Evolutionary conservation across 2,329 filamentous ascomycete genomes (phyloP).

Genomic region (Calonectria hongkongensis): DNA sequence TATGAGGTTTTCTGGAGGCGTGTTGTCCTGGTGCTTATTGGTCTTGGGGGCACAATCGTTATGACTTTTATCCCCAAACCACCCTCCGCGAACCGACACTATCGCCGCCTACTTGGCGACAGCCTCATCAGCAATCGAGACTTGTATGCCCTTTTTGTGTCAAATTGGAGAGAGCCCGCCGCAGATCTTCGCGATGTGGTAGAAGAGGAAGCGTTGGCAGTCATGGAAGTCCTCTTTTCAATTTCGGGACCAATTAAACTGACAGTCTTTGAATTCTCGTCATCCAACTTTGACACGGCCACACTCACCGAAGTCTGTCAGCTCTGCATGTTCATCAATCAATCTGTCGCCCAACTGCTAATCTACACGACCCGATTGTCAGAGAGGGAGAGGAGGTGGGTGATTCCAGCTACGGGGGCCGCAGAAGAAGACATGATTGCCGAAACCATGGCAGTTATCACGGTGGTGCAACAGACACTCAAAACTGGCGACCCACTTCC

Average conservation of each 20-base stretch:
- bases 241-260: slow-evolving; percentile 37
- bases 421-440: slow-evolving; percentile 28
- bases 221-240: slow-evolving; percentile 31
- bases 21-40: slow-evolving; percentile 34
- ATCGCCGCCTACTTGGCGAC: slow-evolving; percentile 34
- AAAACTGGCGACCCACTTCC: slow-evolving; percentile 38
- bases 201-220: slow-evolving; percentile 31
- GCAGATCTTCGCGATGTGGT: slow-evolving; percentile 30
- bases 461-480: slow-evolving; percentile 35
- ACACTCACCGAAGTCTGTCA: slow-evolving; percentile 29
- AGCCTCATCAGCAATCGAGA: slow-evolving; percentile 35
- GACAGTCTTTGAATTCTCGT: slow-evolving; percentile 35
- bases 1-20: slow-evolving; percentile 40
- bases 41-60: slow-evolving; percentile 30
- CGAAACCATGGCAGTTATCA: slow-evolving; percentile 36
- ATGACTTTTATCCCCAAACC: slow-evolving; percentile 39
- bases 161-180: slow-evolving; percentile 35
- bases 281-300: slow-evolving; percentile 35
- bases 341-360: slow-evolving; percentile 31
- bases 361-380: slow-evolving; percentile 17
- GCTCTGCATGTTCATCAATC: slow-evolving; percentile 38
- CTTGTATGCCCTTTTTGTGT: slow-evolving; percentile 35
- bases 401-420: slow-evolving; percentile 23
- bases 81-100: slow-evolving; percentile 38
- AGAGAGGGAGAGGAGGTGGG: slow-evolving; percentile 7